Conservation (phyloP, 345 rosid genomes). For the Chamaenerion angustifolium region DNA sequence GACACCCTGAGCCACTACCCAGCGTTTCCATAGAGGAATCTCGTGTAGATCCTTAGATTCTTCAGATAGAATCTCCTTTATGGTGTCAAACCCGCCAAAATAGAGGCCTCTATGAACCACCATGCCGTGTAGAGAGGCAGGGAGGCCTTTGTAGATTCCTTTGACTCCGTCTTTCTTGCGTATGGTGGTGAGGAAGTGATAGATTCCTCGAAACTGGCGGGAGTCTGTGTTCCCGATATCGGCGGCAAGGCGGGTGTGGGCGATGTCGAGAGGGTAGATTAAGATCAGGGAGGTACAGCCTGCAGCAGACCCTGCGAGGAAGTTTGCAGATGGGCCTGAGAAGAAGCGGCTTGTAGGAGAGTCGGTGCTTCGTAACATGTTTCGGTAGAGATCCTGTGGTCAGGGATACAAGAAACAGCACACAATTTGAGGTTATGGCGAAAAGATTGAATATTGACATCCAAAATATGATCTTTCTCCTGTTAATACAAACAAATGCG, state of each 20-base stretch:
- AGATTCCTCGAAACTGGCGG: slow-evolving; percentile 81
- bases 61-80: slow-evolving; percentile 56
- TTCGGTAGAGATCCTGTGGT: slow-evolving; percentile 61
- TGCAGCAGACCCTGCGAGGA: slow-evolving; percentile 80
- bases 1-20: slow-evolving; percentile 79
- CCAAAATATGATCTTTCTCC: too few species aligned
- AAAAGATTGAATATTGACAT: too few species aligned
- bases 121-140: slow-evolving; percentile 86
- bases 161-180: slow-evolving; percentile 54
- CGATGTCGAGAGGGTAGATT: slow-evolving; percentile 86
- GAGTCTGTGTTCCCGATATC: slow-evolving; percentile 60
- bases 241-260: slow-evolving; percentile 88
- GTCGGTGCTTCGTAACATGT: slow-evolving; percentile 45
- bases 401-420: not conserved
- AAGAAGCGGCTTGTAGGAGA: slow-evolving; percentile 29
- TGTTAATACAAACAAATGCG: too few species aligned
- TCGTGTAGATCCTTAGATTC: slow-evolving; percentile 51
- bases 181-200: slow-evolving; percentile 69
- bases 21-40: slow-evolving; percentile 68
- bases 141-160: slow-evolving; percentile 84
- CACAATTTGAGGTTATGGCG: not conserved
- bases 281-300: slow-evolving; percentile 70
- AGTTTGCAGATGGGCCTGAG: slow-evolving; percentile 74
- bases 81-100: slow-evolving; percentile 88
- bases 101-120: slow-evolving; percentile 73